These are phyloP conservation scores for Fusarium multiceps DNA, from an alignment of 2,329 filamentous ascomycete genomes.

Conservation along the genomic window DNA sequence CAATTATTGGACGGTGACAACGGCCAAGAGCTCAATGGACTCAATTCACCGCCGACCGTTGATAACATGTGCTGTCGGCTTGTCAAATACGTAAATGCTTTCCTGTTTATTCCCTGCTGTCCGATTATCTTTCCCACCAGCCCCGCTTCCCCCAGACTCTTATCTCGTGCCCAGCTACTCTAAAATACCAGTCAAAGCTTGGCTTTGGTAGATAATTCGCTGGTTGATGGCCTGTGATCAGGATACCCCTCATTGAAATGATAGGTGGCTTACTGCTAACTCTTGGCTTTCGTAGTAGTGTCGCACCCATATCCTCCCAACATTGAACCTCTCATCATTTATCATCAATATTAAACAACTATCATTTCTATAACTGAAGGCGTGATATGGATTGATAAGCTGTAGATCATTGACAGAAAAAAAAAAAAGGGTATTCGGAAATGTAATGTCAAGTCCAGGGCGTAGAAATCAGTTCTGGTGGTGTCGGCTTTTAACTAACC, in stretches of 20 bases:
- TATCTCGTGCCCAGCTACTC: conserved; percentile 4
- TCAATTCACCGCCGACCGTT: background rate
- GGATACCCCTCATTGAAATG: conserved; percentile 23
- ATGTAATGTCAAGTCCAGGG: conserved; percentile 22
- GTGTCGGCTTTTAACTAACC: conserved; percentile 27
- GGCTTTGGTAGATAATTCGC: conserved; percentile 7
- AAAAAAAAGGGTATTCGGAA: background rate
- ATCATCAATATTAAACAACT: background rate
- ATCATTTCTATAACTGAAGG: background rate
- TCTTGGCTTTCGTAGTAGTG: conserved; percentile 21
- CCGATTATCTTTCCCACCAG: no score
- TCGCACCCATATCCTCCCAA: background rate
- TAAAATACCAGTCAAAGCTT: conserved; percentile 10
- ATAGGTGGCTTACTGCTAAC: conserved; percentile 24
- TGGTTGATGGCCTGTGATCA: conserved; percentile 18
- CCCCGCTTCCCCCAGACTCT: conserved; percentile 3
- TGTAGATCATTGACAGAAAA: background rate
- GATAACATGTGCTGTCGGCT: background rate
- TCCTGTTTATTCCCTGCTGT: background rate
- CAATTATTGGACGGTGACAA: background rate
- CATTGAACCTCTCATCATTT: background rate
- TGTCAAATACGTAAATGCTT: background rate
- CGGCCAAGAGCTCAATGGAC: background rate
- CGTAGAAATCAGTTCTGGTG: background rate
- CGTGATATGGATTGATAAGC: conserved; percentile 3